Evolutionary conservation across 148 eudicot species (phyloP).

Genomic region (Chenopodium berlandieri): DNA sequence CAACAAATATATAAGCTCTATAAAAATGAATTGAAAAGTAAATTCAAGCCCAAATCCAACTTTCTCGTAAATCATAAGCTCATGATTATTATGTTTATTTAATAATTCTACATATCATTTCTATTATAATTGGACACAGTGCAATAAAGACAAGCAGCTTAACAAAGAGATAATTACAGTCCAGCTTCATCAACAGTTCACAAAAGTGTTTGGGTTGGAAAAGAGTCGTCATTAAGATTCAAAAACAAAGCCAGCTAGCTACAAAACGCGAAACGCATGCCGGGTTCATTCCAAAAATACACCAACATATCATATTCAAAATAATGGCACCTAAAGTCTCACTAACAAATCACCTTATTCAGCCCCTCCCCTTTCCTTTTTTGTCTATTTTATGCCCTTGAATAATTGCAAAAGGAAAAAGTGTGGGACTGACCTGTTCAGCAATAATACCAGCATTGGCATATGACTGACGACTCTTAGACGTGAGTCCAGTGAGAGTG

Average conservation of each 20-base stretch:
- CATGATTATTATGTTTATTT: neutral
- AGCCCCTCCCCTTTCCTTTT: neutral
- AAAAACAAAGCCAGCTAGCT: conserved; percentile 19
- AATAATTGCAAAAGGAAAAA: conserved; percentile 21
- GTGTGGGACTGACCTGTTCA: conserved; percentile 68
- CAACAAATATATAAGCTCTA: neutral
- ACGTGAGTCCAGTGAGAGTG: conserved; percentile 93
- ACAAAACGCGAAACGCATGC: conserved; percentile 26
- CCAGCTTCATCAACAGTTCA: neutral
- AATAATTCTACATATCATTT: neutral
- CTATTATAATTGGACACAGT: neutral
- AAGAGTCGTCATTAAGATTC: conserved; percentile 19
- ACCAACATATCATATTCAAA: conserved; percentile 17
- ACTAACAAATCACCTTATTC: conserved; percentile 3
- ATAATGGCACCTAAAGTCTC: conserved; percentile 25
- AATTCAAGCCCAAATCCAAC: neutral
- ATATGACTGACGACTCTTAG: conserved; percentile 97
- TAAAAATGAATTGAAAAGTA: neutral
- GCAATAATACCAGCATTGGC: conserved; percentile 96
- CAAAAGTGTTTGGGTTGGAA: neutral
- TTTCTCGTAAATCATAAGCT: no score
- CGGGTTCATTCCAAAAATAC: conserved; percentile 14
- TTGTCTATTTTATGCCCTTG: conserved; percentile 7
- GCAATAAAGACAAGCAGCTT: conserved; percentile 3
- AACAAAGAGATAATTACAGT: conserved; percentile 16